Evolutionary conservation across 371 early-diverging fungal species (phyloP), one percentile per base, ranked within the genome.

Genomic region (Mucor indicus): DNA sequence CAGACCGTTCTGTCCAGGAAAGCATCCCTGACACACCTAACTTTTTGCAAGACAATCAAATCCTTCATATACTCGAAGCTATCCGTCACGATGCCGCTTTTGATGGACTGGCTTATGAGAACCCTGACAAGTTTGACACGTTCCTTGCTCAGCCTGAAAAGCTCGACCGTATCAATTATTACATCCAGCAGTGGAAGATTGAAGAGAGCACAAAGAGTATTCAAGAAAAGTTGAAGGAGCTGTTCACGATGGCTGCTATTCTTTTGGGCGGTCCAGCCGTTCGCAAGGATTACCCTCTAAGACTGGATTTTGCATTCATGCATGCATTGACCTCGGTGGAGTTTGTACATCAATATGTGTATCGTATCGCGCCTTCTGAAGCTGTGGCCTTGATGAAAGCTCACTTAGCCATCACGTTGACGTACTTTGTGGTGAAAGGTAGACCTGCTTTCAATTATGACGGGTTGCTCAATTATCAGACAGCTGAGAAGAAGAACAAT

Each of bases 261-360:
- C 49, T 44, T 15, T 47, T 59, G 11, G 76, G 68, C 23, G 61
- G 65, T 4, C 42, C 64, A 2, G 75, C 38, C 29, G 50, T 72
- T 20, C 62, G 64, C 8, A 32, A 57, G 2, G 46, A 55, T 22
- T 48, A 59, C 33, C 53, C 61, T 44, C 15, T 54, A 3, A 57
- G 60, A 23, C 44, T 69, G 13, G 75, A 75, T 38, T 78, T 78
- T 53, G 70, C 75, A 42, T 48, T 74, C 31, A 74, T 81, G 73
- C 84, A 83, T 43, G 64, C 69, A 11, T 37, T 82, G 37, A 82
- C 83, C 0, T 78, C 81, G 5, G 52, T 64, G 4, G 69, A 72
- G 25, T 81, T 83, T 31, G 17, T 81, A 8, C 79, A 80, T 29
- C 62, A 68, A 3, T 48, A 45, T 7, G 25, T 82, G 15, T 48